These are phyloP conservation scores for Neoscytalidium dimidiatum DNA, from an alignment of 2,329 filamentous ascomycete genomes.

Conservation along the genomic window DNA sequence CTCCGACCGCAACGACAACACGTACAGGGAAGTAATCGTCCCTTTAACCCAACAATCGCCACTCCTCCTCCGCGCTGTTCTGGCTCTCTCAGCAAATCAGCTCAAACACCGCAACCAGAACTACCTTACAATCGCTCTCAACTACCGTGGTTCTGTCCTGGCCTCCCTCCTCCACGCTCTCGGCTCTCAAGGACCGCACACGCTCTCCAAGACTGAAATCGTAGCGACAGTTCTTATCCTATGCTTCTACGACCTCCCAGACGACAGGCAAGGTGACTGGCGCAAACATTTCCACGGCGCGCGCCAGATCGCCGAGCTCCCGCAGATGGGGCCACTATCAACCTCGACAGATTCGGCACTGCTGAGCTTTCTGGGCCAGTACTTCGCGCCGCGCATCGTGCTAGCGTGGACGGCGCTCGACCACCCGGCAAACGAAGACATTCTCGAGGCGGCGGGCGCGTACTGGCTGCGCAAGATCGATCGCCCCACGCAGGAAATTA, in stretches of 20 bases:
- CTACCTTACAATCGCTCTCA: background rate
- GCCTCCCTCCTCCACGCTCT: background rate
- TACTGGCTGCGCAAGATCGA: background rate
- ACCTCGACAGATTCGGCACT: background rate
- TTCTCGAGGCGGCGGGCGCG: background rate
- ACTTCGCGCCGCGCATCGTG: background rate
- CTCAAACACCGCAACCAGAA: background rate
- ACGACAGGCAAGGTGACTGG: background rate
- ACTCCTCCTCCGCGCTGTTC: background rate
- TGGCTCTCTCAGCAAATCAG: background rate
- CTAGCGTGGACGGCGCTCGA: background rate
- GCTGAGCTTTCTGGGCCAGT: background rate
- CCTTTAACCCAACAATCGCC: background rate
- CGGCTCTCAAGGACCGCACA: background rate
- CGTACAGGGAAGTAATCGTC: background rate
- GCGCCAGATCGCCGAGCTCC: background rate
- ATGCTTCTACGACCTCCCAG: background rate
- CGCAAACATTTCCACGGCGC: background rate
- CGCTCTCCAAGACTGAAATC: background rate
- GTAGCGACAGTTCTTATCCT: background rate
- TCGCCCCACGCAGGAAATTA: background rate
- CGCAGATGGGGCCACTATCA: background rate
- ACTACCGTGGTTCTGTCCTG: background rate
- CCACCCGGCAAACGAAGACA: background rate
- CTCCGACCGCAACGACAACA: background rate